phyloP scores from a whole-genome alignment of 1,284 basidiomycete species.

The Schizopora paradoxa region DNA sequence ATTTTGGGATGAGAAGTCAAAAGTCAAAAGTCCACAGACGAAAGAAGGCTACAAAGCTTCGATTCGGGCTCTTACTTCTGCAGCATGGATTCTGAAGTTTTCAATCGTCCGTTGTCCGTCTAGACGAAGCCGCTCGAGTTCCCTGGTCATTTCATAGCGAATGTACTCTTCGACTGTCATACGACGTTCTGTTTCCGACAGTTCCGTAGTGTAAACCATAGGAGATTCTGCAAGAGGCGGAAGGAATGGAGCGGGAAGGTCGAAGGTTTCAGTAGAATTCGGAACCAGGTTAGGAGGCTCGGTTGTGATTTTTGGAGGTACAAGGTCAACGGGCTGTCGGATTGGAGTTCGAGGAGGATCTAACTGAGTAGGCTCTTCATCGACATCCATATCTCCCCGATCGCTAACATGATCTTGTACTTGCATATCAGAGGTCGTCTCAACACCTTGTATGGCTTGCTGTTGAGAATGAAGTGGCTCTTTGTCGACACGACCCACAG shows the following conservation, averaged over 20 bases:
- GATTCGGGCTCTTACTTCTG: constrained; percentile 47
- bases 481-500: constrained; percentile 15
- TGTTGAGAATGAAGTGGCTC: background rate
- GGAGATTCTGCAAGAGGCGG: constrained; percentile 14
- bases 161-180: constrained; percentile 80
- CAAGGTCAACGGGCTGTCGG: too few species aligned
- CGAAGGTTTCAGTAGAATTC: too few species aligned
- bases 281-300: too few species aligned
- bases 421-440: too few species aligned
- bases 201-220: constrained; percentile 16
- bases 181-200: constrained; percentile 58
- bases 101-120: constrained; percentile 59
- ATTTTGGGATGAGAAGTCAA: too few species aligned
- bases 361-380: too few species aligned
- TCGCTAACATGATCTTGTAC: too few species aligned
- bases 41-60: constrained; percentile 36
- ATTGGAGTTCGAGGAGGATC: too few species aligned
- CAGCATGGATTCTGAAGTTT: constrained; percentile 52
- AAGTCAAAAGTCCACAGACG: too few species aligned
- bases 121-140: constrained; percentile 54
- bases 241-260: constrained; percentile 10
- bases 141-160: constrained; percentile 57
- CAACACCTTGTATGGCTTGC: too few species aligned
- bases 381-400: too few species aligned
- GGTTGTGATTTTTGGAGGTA: too few species aligned